phyloP scores from a whole-genome alignment of 805 yeast species.

The Candida adriatica region DNA sequence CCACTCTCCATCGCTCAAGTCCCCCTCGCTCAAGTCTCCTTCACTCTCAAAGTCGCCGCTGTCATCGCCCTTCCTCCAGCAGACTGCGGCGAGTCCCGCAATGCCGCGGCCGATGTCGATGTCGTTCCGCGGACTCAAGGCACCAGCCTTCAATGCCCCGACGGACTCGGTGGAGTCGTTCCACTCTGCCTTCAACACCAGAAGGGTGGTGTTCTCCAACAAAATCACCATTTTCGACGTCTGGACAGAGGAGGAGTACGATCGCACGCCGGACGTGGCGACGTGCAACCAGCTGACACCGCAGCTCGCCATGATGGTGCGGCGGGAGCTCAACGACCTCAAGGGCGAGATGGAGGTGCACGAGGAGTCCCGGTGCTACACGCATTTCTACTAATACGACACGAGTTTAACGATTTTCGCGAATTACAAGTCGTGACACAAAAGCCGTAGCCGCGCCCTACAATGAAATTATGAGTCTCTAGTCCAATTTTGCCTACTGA shows the following conservation, averaged over 20 bases:
- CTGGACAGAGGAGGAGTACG: slow-evolving; percentile 76
- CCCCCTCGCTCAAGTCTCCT: slow-evolving; percentile 5
- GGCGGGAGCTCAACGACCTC: slow-evolving; percentile 74
- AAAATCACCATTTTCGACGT: slow-evolving; percentile 82
- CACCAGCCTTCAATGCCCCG: slow-evolving; percentile 45
- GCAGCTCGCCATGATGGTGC: slow-evolving; percentile 74
- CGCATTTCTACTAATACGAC: slow-evolving; percentile 77
- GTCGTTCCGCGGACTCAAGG: slow-evolving; percentile 58
- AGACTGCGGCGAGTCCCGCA: slow-evolving; percentile 12
- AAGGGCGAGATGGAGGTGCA: slow-evolving; percentile 82
- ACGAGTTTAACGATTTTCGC: too few species aligned
- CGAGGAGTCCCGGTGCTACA: slow-evolving; percentile 67
- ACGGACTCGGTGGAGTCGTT: slow-evolving; percentile 5
- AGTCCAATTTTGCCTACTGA: slow-evolving; percentile 9
- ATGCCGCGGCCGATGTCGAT: slow-evolving; percentile 31
- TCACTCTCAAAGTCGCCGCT: slow-evolving; percentile 10
- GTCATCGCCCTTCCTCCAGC: slow-evolving; percentile 20
- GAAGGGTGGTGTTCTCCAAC: slow-evolving; percentile 61
- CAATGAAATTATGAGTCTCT: too few species aligned
- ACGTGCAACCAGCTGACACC: slow-evolving; percentile 92
- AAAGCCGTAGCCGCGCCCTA: too few species aligned
- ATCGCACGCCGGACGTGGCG: slow-evolving; percentile 86
- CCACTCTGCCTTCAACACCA: neutral
- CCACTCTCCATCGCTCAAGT: slow-evolving; percentile 7
- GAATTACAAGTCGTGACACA: too few species aligned